Base-by-base conservation (phyloP, 495 filamentous ascomycete genomes). In the Barbatosphaeria neglecta region DNA sequence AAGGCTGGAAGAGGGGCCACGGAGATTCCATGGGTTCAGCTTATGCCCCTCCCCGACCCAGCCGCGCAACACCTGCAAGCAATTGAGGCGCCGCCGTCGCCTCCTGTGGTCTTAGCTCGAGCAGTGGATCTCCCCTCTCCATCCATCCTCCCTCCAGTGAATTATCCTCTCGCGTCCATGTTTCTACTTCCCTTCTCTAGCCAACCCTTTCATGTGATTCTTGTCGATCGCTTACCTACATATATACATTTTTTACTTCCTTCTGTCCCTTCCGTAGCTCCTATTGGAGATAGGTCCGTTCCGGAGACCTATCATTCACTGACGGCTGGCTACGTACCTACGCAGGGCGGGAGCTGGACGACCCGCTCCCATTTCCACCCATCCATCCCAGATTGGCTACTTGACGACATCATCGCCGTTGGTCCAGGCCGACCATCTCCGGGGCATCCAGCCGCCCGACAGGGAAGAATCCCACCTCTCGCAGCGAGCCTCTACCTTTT, bases 361-460 rank as follows among this genome's bases (percentile, higher is more conserved):
- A 40, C 59, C 81, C 76, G 47, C 84, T 78, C 53, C 67, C 65
- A 48, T 74, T 45, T 80, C 82, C 37, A 72, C 80, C 23, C 83
- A 82, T 62, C 74, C 82, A 31, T 90, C 86, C 22, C 87, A 92
- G 58, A 72, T 81, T 51, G 86, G 82, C 46, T 84, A 86, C 62
- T 71, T 90, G 45, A 90, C 88, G 23, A 79, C 84, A 11, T 90
- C 86, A 15, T 90, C 88, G 22, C 88, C 87, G 23, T 65, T 89
- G 44, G 77, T 92, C 27, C 80, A 82, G 52, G 62, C 66, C 13
- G 57, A 61, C 63, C 54, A 76, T 68, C 44, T 74, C 65, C 50
- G 68, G 63, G 49, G 69, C 31, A 43, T 58, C 37, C 57, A 64
- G 41, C 47, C 50, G 33, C 48, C 56, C 33, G 58, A 61, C 37